These are phyloP conservation scores for Leishmania tarentolae DNA, from an alignment of 208 protist species.

Conservation along the genomic window DNA sequence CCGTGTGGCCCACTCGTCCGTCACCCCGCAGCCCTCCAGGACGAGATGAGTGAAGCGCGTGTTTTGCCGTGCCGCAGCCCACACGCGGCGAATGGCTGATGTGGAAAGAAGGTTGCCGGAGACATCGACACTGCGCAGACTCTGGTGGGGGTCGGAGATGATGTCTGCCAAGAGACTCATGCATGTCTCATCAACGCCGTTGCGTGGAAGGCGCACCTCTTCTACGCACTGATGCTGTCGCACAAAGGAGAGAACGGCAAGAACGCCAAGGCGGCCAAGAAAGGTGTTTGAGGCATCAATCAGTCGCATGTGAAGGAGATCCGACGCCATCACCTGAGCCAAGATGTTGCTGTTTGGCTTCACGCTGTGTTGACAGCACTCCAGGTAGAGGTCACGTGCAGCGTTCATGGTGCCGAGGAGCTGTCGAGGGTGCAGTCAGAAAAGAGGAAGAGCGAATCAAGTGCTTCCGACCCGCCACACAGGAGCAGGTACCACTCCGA, in stretches of 20 bases:
- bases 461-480: not conserved
- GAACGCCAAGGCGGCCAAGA: constrained; percentile 69
- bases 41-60: constrained; percentile 40
- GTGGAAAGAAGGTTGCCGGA: constrained; percentile 70
- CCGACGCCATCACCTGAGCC: constrained; percentile 51
- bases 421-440: too few relatives aligned
- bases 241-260: constrained; percentile 73
- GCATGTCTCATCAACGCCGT: constrained; percentile 62
- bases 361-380: constrained; percentile 70
- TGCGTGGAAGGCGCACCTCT: constrained; percentile 60
- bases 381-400: constrained; percentile 48
- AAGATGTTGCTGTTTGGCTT: constrained; percentile 73
- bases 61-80: constrained; percentile 50
- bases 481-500: not conserved
- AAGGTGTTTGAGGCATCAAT: constrained; percentile 83
- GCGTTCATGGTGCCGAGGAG: constrained; percentile 16
- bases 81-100: constrained; percentile 66
- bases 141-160: constrained; percentile 46
- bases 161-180: constrained; percentile 67
- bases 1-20: constrained; percentile 67
- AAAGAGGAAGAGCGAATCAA: not conserved
- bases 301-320: constrained; percentile 46
- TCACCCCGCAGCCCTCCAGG: constrained; percentile 57
- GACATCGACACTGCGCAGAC: constrained; percentile 61
- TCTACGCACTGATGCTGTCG: constrained; percentile 59